A percentile compares a stretch with the other conserved stretches of the same genome.
These are phyloP conservation scores for Brettanomyces nanus DNA, from an alignment of 805 yeast genomes.

Conservation along the genomic window DNA sequence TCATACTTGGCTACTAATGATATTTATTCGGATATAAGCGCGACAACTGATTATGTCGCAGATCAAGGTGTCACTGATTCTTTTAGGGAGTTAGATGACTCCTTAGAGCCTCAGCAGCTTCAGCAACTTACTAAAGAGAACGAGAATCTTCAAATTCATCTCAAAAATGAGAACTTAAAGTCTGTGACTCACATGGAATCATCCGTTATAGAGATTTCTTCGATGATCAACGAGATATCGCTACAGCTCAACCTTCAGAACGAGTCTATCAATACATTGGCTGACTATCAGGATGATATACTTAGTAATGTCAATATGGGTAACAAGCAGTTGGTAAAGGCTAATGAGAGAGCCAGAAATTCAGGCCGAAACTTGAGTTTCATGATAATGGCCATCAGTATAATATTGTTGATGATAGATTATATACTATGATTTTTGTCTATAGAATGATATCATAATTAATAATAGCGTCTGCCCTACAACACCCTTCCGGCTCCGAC, in stretches of 20 bases:
- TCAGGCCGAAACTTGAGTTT: slow-evolving; percentile 51
- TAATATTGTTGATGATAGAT: slow-evolving; percentile 49
- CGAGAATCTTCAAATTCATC: slow-evolving; percentile 38
- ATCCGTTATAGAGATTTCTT: slow-evolving; percentile 64
- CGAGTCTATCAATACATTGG: slow-evolving; percentile 53
- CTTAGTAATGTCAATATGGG: slow-evolving; percentile 61
- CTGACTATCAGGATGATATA: slow-evolving; percentile 61
- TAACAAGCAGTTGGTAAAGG: slow-evolving; percentile 59
- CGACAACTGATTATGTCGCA: neutral
- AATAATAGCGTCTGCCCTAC: too few species aligned
- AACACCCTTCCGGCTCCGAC: slow-evolving; percentile 40
- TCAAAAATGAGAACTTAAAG: slow-evolving; percentile 51
- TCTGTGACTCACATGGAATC: slow-evolving; percentile 53
- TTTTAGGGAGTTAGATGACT: slow-evolving; percentile 26
- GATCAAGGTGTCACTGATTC: slow-evolving; percentile 23
- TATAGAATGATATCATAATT: too few species aligned
- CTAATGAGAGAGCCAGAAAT: slow-evolving; percentile 56
- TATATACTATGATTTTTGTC: slow-evolving; percentile 33
- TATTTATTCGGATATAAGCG: slow-evolving; percentile 3
- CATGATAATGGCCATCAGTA: slow-evolving; percentile 46
- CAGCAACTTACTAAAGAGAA: slow-evolving; percentile 54
- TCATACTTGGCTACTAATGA: slow-evolving; percentile 20
- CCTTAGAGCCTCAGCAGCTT: slow-evolving; percentile 40
- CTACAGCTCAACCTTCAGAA: slow-evolving; percentile 68
- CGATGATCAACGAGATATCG: slow-evolving; percentile 66